Percentiles rank a stretch among this genome's conserved stretches.
Evolutionary conservation across 495 filamentous ascomycete genomes (phyloP).

Genomic region (Saxispiralis lemnorum): DNA sequence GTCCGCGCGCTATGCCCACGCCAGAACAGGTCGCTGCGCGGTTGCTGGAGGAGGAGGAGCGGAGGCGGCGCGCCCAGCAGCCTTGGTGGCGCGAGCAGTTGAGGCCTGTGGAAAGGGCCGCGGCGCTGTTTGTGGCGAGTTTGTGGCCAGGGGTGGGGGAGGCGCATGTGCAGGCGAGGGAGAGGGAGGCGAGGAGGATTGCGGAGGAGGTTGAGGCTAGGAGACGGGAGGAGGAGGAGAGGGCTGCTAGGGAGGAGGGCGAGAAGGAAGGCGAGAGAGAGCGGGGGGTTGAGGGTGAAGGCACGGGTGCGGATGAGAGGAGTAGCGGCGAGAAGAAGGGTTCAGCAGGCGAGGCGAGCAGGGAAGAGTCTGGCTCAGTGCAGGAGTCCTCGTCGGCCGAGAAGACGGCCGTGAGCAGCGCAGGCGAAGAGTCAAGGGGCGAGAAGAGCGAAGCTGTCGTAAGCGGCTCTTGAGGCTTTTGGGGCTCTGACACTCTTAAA

Average conservation of each 20-base stretch:
- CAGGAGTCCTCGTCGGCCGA: too few relatives aligned
- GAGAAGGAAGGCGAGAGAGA: constrained; percentile 6
- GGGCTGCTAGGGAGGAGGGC: constrained; percentile 16
- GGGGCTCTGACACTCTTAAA: too few relatives aligned
- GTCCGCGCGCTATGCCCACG: constrained; percentile 23
- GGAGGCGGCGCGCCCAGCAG: constrained; percentile 12
- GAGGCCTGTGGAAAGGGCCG: constrained; percentile 49
- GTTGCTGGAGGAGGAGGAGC: constrained; percentile 34
- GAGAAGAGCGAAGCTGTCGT: too few relatives aligned
- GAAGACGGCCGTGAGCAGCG: too few relatives aligned
- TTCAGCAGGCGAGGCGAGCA: too few relatives aligned
- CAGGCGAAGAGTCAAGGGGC: too few relatives aligned
- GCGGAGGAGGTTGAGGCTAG: constrained; percentile 33
- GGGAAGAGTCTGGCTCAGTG: too few relatives aligned
- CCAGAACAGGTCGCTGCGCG: constrained; percentile 37
- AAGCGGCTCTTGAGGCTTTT: too few relatives aligned
- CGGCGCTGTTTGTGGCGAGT: constrained; percentile 71
- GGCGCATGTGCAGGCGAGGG: constrained; percentile 54
- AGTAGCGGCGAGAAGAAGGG: background rate
- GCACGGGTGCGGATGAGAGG: background rate
- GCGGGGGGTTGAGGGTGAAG: background rate
- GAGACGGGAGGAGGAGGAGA: constrained; percentile 30
- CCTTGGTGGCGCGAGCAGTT: constrained; percentile 39
- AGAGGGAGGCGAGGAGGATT: constrained; percentile 23
- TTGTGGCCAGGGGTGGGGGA: constrained; percentile 74